These are phyloP conservation scores for Choiromyces venosus DNA, from an alignment of 495 filamentous ascomycete species.

Conservation along the genomic window DNA sequence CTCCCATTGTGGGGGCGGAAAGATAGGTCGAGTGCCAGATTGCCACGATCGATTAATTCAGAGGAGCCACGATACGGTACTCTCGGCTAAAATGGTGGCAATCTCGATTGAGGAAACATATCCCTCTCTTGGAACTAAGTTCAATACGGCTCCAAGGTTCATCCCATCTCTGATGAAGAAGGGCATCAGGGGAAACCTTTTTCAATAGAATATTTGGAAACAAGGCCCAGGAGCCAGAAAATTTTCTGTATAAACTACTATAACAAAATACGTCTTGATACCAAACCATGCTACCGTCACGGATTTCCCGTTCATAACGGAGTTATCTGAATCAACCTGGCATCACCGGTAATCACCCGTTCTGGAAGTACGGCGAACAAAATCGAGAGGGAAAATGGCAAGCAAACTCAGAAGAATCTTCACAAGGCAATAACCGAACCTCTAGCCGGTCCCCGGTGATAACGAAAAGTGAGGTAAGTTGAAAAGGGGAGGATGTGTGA, in stretches of 20 bases:
- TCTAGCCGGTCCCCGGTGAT: neutral
- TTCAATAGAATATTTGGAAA: neutral
- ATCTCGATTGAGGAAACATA: neutral
- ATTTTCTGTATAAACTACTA: too few species aligned
- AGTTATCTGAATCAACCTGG: neutral
- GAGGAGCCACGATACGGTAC: neutral
- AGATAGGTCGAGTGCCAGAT: neutral
- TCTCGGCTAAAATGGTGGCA: neutral
- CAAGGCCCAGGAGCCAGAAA: neutral
- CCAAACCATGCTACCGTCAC: neutral
- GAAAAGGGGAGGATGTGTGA: neutral
- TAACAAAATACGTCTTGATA: neutral
- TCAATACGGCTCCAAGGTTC: neutral
- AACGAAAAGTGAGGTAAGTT: neutral
- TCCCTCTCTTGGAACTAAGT: neutral
- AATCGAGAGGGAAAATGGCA: neutral
- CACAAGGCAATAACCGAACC: neutral
- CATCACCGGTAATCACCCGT: neutral
- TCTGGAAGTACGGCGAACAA: neutral
- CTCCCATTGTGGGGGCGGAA: neutral
- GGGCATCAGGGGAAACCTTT: too few species aligned
- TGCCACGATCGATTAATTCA: neutral
- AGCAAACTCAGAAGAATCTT: neutral
- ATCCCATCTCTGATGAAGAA: neutral
- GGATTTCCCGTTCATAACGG: neutral